Evolutionary conservation across 75 land plant species (phyloP).

Genomic region (Pinus taeda): DNA sequence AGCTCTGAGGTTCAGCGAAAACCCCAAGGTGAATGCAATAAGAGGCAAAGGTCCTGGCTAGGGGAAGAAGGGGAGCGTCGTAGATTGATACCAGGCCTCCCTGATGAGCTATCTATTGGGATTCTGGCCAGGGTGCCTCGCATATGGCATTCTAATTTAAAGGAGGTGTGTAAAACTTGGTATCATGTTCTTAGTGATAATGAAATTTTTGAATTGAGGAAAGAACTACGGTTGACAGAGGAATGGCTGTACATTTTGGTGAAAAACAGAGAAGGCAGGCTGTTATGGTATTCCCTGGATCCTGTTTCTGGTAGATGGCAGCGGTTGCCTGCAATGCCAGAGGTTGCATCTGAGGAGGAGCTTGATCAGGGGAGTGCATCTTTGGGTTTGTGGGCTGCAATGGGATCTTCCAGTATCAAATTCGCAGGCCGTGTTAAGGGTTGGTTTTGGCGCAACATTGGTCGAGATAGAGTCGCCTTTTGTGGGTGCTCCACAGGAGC

Average conservation of each 20-base stretch:
- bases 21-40: slow-evolving; percentile 36
- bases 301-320: slow-evolving; percentile 68
- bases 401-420: slow-evolving; percentile 39
- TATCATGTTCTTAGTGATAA: slow-evolving; percentile 35
- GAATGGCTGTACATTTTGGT: slow-evolving; percentile 87
- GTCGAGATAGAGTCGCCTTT: slow-evolving; percentile 51
- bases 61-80: slow-evolving; percentile 27
- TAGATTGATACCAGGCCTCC: slow-evolving; percentile 78
- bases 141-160: slow-evolving; percentile 47
- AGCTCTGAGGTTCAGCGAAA: no score
- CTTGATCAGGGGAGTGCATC: background rate
- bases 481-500: slow-evolving; percentile 88
- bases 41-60: slow-evolving; percentile 44
- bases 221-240: slow-evolving; percentile 71
- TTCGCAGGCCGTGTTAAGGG: slow-evolving; percentile 59
- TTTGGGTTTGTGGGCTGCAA: background rate
- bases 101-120: slow-evolving; percentile 78
- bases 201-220: slow-evolving; percentile 61
- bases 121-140: slow-evolving; percentile 83
- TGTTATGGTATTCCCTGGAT: slow-evolving; percentile 84
- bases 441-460: slow-evolving; percentile 63
- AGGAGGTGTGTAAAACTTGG: slow-evolving; percentile 71
- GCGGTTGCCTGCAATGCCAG: slow-evolving; percentile 80
- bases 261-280: slow-evolving; percentile 55
- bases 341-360: slow-evolving; percentile 37